Evolutionary conservation across 139 green algal genomes (phyloP), one percentile per base, ranked within the genome.

Genomic region (Monoraphidium neglectum): DNA sequence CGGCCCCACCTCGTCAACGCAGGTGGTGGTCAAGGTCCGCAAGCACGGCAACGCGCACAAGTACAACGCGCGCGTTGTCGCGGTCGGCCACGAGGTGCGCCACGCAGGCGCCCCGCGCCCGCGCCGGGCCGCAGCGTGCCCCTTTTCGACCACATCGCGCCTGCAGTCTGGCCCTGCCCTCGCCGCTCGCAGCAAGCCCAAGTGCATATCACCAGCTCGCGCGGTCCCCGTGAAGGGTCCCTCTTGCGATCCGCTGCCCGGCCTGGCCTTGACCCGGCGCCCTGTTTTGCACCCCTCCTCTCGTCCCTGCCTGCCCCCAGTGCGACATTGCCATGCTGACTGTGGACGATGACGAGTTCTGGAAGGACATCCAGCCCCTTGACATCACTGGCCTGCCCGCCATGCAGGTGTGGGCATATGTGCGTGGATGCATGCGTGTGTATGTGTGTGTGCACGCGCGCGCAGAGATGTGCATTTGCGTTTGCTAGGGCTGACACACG

Each of bases 261-360:
- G 61, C 61, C 61, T 32, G 35, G 64, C 26, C 3, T 26, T 12
- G 24, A 3, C 64, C 63, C 49, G 21, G 16, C 49, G 16, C 16
- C 49, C 49, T 57, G 49, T 21, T 57, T 21, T n/a, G n/a, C 8
- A 65, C 62, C 12, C 30, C 18, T 12, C 49, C 46, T 35, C 67
- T 32, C 15, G 18, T 18, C 46, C 5, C 21, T 60, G 37, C 47
- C 2, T 0, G 26, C 32, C 66, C 66, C 40, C 80, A 98, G 88
- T 98, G 95, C 81, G 96, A 99, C 84, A 90, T 99, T 40, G 92
- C 93, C 24, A 79, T 97, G 81, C 84, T 98, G 35, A 94, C 91
- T 2, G 96, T 99, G 64, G 91, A 98, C 16, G 93, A 97, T 70
- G 85, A 94, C 2, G 87, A 85, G 37, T 99, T 99, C 72, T 97